phyloP scores from a whole-genome alignment of 257 asterid genomes.

The Solanum chmielewskii region DNA sequence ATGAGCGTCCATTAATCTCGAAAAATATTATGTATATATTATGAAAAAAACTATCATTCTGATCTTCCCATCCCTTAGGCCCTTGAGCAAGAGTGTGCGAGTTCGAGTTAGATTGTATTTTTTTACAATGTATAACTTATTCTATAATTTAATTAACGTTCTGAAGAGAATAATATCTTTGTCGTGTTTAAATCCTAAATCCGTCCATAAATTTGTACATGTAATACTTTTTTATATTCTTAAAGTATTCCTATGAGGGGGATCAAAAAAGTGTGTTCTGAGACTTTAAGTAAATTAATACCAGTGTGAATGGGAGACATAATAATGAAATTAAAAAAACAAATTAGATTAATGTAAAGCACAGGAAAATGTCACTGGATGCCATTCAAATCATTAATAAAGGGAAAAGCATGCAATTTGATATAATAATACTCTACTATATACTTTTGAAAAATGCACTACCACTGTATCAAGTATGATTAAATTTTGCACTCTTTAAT shows the following conservation, averaged over 20 bases:
- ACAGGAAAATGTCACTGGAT: not conserved
- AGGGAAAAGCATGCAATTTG: not conserved
- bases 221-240: not conserved
- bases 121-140: not conserved
- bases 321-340: not conserved
- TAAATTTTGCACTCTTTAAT: not conserved
- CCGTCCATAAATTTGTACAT: accelerated
- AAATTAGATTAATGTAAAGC: not conserved
- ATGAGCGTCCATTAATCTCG: not conserved
- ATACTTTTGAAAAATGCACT: not conserved
- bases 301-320: not conserved
- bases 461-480: not conserved
- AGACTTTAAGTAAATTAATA: not conserved
- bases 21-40: not conserved
- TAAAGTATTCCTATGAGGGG: not conserved
- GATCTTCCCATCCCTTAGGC: not conserved
- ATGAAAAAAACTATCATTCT: not conserved
- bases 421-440: not conserved
- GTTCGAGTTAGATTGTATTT: not conserved
- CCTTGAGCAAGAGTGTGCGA: not conserved
- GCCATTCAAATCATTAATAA: not conserved
- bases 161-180: accelerated
- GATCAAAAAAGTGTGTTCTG: not conserved
- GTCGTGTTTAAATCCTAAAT: accelerated
- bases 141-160: not conserved